phyloP scores from a whole-genome alignment of 2,329 filamentous ascomycete genomes.

The Pseudogymnoascus sp. region DNA sequence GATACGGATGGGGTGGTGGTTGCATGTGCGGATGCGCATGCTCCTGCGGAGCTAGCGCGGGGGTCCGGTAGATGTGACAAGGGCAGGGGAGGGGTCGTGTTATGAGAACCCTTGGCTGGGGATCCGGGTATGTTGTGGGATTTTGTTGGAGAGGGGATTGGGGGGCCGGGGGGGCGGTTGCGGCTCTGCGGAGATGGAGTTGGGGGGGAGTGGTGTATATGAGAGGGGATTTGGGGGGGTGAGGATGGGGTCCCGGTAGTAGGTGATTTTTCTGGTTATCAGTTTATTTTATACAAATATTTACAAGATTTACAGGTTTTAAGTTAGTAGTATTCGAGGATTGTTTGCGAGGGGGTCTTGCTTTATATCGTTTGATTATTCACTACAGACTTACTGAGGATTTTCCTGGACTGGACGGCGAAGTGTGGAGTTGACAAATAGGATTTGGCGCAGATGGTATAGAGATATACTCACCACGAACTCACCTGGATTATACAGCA shows the following conservation, averaged over 20 bases:
- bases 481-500: background rate
- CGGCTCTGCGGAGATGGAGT: background rate
- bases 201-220: background rate
- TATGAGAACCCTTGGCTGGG: background rate
- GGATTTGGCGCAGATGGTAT: background rate
- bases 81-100: too few relatives aligned
- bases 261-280: background rate
- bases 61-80: background rate
- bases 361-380: background rate
- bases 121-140: background rate
- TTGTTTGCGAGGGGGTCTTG: background rate
- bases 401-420: background rate
- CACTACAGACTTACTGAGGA: background rate
- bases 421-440: background rate
- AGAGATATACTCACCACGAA: background rate
- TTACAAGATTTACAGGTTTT: background rate
- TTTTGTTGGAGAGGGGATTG: background rate
- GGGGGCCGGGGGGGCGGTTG: background rate
- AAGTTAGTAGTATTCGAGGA: background rate
- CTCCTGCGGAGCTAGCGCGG: background rate
- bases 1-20: too few relatives aligned
- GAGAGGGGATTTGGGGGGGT: background rate
- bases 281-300: background rate
- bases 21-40: too few relatives aligned
- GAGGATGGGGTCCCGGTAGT: too few relatives aligned